phyloP scores from a whole-genome alignment of 2,329 filamentous ascomycete species.

The Phoma sp. region DNA sequence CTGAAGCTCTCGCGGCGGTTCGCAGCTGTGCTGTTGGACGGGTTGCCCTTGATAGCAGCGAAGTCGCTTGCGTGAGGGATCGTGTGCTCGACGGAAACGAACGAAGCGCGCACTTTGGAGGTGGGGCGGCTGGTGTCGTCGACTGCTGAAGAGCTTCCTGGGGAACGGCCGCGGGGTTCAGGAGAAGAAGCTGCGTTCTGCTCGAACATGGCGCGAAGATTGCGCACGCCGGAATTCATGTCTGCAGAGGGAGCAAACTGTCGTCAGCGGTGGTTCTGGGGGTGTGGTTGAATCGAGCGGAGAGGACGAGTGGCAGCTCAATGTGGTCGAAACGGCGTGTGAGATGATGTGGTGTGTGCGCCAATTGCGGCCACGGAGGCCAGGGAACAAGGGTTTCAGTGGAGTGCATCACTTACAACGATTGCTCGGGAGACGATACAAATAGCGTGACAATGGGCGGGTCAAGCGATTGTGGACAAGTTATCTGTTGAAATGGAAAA shows the following conservation, averaged over 20 bases:
- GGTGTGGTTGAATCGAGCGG: constrained; percentile 23
- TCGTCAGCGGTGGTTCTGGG: constrained; percentile 35
- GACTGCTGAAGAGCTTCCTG: constrained; percentile 42
- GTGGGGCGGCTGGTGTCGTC: constrained; percentile 45
- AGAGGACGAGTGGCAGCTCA: constrained; percentile 17
- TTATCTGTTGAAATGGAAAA: constrained; percentile 7
- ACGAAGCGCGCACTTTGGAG: constrained; percentile 56
- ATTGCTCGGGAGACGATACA: constrained; percentile 13
- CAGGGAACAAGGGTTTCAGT: constrained; percentile 27
- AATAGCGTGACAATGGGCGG: constrained; percentile 13
- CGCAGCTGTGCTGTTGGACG: constrained; percentile 38
- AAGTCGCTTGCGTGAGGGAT: constrained; percentile 43
- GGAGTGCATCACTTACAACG: constrained; percentile 29
- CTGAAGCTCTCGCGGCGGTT: constrained; percentile 53
- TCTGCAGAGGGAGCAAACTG: constrained; percentile 42
- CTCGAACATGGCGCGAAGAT: constrained; percentile 59
- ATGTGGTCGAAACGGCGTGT: constrained; percentile 25
- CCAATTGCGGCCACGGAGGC: constrained; percentile 15
- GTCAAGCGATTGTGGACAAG: constrained; percentile 8
- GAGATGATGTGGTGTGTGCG: constrained; percentile 36
- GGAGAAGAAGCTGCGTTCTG: constrained; percentile 44
- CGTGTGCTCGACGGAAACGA: constrained; percentile 53
- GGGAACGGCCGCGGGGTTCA: constrained; percentile 54
- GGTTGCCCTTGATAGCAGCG: constrained; percentile 34
- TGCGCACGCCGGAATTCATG: constrained; percentile 58